Evolutionary conservation across 192 early-diverging fungal species (phyloP), one percentile per base, ranked within the genome.

Genomic region (Coemansia sp.): DNA sequence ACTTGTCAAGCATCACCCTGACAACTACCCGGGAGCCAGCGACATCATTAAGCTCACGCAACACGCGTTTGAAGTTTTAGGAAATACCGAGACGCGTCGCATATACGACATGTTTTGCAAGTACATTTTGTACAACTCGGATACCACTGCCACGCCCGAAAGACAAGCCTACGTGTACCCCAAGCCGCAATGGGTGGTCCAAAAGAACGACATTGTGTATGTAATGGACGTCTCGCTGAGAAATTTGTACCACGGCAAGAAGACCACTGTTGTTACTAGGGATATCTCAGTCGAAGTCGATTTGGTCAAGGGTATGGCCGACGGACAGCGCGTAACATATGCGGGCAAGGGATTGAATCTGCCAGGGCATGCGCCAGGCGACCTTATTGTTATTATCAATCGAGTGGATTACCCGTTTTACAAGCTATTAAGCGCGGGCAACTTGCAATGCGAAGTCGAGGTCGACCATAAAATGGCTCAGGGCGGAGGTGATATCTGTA

Each of bases 121-220:
- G 34, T 37, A 68, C 19, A 74, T 74, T 23, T 62, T 74, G 12
- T 74, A 74, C 39, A 44, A 34, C 17, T 48, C 67, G 11, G 34
- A 53, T 9, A 46, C 38, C 21, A 46, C 38, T 8, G 27, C 27
- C 9, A 23, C 41, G 8, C 34, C 36, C n/a, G 38, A 69, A 62
- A 69, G 21, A 21, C 39, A 57, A 5, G 25, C 60, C n/a, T 23
- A 62, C 23, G 38, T 60, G 48, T 74, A 74, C 34, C 72, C 72
- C n/a, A 74, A 74, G 12, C 72, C 72, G 7, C 62, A 67, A 39
- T 74, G 72, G 72, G 72, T 74, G 27, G 44, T 48, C 9, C 72
- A 74, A 23, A 74, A 74, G 45, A 74, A 74, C 55, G 72, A 74
- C 25, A 57, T 74, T 37, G 72, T 74, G 23, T 68, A 74, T 21